Evolutionary conservation across 1,139 yeast genomes (phyloP).

Genomic region (Kurtzmaniella quercitrusa): DNA sequence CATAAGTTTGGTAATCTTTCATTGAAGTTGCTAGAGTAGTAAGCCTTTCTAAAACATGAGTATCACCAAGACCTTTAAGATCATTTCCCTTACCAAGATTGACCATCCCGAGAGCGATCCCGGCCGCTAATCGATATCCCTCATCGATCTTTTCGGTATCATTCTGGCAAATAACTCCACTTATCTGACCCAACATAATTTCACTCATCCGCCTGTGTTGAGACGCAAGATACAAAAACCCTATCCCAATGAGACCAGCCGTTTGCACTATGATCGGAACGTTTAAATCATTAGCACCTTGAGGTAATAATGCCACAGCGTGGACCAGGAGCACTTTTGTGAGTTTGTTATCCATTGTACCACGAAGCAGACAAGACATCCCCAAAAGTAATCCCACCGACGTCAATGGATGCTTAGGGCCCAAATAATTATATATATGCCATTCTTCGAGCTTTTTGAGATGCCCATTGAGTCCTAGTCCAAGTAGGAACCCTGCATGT

Average conservation of each 20-base stretch:
- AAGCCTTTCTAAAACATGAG: slow-evolving; percentile 64
- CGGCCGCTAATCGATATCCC: slow-evolving; percentile 85
- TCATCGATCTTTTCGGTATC: slow-evolving; percentile 62
- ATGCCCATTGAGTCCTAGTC: slow-evolving; percentile 90
- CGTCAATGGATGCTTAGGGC: slow-evolving; percentile 82
- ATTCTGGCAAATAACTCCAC: slow-evolving; percentile 52
- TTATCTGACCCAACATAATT: slow-evolving; percentile 64
- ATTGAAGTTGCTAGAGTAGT: slow-evolving; percentile 56
- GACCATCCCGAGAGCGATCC: slow-evolving; percentile 83
- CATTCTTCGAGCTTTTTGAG: slow-evolving; percentile 82
- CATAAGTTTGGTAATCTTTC: slow-evolving; percentile 65
- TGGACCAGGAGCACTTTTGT: slow-evolving; percentile 93
- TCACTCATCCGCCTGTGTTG: slow-evolving; percentile 89
- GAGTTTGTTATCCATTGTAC: slow-evolving; percentile 81
- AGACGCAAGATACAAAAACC: slow-evolving; percentile 71
- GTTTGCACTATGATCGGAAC: slow-evolving; percentile 83
- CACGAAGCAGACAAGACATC: slow-evolving; percentile 83
- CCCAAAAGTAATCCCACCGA: slow-evolving; percentile 88
- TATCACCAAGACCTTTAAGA: slow-evolving; percentile 59
- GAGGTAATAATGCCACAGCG: slow-evolving; percentile 85
- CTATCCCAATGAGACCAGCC: slow-evolving; percentile 89
- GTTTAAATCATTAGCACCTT: slow-evolving; percentile 85
- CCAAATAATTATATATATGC: slow-evolving; percentile 92
- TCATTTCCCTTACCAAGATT: slow-evolving; percentile 76
- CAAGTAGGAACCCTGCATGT: slow-evolving; percentile 93